phyloP scores from a whole-genome alignment of 805 yeast species.

The Candida tallmaniae region DNA sequence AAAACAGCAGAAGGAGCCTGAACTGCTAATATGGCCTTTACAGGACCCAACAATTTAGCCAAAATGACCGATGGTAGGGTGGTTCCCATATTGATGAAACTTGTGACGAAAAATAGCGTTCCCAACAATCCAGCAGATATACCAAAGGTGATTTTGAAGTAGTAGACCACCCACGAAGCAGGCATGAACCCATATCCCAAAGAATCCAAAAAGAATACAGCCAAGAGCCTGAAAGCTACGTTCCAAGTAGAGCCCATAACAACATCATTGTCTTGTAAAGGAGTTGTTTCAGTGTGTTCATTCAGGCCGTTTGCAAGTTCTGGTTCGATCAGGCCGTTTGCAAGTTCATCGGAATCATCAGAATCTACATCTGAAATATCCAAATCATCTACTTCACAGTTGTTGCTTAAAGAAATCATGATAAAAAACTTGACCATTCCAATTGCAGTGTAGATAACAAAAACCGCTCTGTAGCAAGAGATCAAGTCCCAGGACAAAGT shows the following conservation, averaged over 20 bases:
- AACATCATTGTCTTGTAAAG: constrained; percentile 1
- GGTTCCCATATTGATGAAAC: constrained; percentile 59
- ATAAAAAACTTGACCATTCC: constrained; percentile 50
- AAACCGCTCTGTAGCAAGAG: constrained; percentile 51
- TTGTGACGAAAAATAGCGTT: constrained; percentile 59
- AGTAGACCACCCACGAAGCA: constrained; percentile 82
- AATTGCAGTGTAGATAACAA: constrained; percentile 49
- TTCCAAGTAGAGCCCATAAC: constrained; percentile 6
- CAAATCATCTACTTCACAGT: constrained; percentile 44
- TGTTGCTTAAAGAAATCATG: constrained; percentile 46
- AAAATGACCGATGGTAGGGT: constrained; percentile 73
- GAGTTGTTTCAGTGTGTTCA: constrained; percentile 5
- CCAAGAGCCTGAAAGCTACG: constrained; percentile 37
- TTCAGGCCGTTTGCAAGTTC: not conserved
- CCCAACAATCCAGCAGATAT: constrained; percentile 61
- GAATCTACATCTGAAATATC: not conserved
- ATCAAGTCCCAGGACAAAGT: constrained; percentile 28
- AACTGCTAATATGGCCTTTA: constrained; percentile 65
- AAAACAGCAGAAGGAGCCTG: constrained; percentile 77
- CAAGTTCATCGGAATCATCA: not conserved
- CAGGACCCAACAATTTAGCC: constrained; percentile 70
- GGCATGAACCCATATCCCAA: constrained; percentile 89
- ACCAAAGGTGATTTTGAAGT: constrained; percentile 55
- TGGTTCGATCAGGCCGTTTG: constrained; percentile 1
- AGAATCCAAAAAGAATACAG: constrained; percentile 78